Evolutionary conservation across 768 basidiomycete species (phyloP).

Genomic region (Mrakia gelida): DNA sequence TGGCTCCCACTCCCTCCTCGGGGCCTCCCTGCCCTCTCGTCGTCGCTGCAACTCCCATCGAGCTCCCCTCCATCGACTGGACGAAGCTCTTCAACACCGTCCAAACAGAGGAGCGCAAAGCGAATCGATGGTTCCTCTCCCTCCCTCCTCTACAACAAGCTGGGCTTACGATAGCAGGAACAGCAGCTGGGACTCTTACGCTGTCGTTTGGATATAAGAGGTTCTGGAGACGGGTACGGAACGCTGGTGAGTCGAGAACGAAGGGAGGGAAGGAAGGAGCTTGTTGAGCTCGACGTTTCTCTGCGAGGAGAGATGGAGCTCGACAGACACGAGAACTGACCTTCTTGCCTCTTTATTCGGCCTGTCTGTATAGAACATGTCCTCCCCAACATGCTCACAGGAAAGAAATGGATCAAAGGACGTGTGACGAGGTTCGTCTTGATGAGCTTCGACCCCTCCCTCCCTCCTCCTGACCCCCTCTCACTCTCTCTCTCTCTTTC

Average conservation of each 20-base stretch:
- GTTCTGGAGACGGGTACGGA: slow-evolving; percentile 11
- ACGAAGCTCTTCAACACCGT: not conserved
- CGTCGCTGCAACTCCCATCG: not conserved
- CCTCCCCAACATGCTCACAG: slow-evolving; percentile 5
- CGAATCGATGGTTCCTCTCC: not conserved
- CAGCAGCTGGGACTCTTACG: not conserved
- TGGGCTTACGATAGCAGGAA: not conserved
- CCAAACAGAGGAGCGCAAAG: not conserved
- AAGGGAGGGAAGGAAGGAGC: not conserved
- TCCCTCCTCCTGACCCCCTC: not conserved
- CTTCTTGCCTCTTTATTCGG: not conserved
- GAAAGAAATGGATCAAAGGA: slow-evolving; percentile 24
- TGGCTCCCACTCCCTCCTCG: not conserved
- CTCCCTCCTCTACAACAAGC: not conserved
- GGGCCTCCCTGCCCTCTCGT: not conserved
- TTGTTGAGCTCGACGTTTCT: not conserved
- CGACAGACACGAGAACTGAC: not conserved
- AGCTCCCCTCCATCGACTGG: slow-evolving; percentile 4
- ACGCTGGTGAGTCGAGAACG: not conserved
- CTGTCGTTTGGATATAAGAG: not conserved
- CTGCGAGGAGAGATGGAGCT: not conserved
- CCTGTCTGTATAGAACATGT: not conserved
- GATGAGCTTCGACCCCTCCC: not conserved
- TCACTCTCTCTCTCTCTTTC: not conserved
- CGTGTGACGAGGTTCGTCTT: slow-evolving; percentile 14